Evolutionary conservation across 2,329 filamentous ascomycete genomes (phyloP).

Genomic region (Fusarium algeriense): DNA sequence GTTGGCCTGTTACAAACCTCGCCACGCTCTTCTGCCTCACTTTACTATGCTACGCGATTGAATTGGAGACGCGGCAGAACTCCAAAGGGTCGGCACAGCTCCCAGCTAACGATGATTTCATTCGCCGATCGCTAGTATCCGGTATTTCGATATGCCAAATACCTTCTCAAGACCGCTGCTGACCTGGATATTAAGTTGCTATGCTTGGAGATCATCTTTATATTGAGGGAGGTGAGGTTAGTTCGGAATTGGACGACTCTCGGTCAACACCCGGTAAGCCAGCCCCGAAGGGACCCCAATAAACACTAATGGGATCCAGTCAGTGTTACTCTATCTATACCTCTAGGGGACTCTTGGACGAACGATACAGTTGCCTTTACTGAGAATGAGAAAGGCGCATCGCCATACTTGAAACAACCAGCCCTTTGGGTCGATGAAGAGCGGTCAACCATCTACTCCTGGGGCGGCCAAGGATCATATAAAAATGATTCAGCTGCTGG

Average conservation of each 20-base stretch:
- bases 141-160: neutral
- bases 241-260: neutral
- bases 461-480: neutral
- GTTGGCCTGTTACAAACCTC: too few species aligned
- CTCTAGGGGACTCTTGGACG: neutral
- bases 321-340: neutral
- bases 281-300: rapidly evolving
- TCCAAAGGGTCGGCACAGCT: neutral
- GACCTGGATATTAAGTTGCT: neutral
- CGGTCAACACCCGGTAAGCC: neutral
- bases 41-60: rapidly evolving
- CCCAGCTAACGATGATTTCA: neutral
- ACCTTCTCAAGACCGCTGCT: rapidly evolving
- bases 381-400: neutral
- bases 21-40: neutral
- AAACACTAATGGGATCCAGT: neutral
- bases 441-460: neutral
- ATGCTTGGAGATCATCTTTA: neutral
- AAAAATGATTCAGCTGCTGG: neutral
- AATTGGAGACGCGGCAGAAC: neutral
- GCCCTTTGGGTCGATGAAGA: neutral
- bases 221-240: slow-evolving; percentile 2
- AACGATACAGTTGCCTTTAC: neutral
- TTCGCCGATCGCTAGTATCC: neutral
- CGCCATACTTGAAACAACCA: neutral